Evolutionary conservation across 495 filamentous ascomycete species (phyloP), one percentile per base, ranked within the genome.

Genomic region (Clavariopsis aquatica): DNA sequence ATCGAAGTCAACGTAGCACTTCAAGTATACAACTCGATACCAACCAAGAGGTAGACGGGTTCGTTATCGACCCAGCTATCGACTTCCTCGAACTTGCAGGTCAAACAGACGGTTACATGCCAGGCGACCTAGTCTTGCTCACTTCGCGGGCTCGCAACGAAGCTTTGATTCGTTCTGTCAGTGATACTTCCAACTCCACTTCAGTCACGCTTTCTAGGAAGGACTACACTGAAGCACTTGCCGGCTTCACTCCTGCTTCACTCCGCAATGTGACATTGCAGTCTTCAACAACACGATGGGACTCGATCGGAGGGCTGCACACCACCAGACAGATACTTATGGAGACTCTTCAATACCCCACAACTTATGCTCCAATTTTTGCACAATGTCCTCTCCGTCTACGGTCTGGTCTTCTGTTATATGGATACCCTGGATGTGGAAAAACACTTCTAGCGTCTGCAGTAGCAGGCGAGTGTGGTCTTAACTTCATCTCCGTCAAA

Each of bases 401-500:
- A 0, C 90, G 94, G 13, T 97, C 93, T 22, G 94, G 94, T 46
- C 79, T 98, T 0, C 81, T 98, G 10, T 79, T 98, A 3, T 98
- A 98, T 72, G 94, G 94, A 41, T 97, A 89, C 72, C 94, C 94
- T 1, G 94, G 94, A 13, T 97, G 94, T 68, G 94, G 94, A 63
- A 98, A 98, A 76, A 98, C 94, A 0, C 81, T 98, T 8, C 84
- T 98, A 1, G 94, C 94, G 3, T 90, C 87, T 57, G 95, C 95
- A 2, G 92, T 98, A 2, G 94, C 94, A 6, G 92, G 93, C 57
- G 94, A 98, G 74, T 96, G 93, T 71, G 93, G 93, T 0, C 83
- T 98, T 69, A 98, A 97, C 74, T 98, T 98, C 79, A 98, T 98
- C 78, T 91, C 86, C 57, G 95, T 98, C 60, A 98, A 98, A 75